Conservation (phyloP, 2,329 filamentous ascomycete genomes). For the Diaporthe eres region DNA sequence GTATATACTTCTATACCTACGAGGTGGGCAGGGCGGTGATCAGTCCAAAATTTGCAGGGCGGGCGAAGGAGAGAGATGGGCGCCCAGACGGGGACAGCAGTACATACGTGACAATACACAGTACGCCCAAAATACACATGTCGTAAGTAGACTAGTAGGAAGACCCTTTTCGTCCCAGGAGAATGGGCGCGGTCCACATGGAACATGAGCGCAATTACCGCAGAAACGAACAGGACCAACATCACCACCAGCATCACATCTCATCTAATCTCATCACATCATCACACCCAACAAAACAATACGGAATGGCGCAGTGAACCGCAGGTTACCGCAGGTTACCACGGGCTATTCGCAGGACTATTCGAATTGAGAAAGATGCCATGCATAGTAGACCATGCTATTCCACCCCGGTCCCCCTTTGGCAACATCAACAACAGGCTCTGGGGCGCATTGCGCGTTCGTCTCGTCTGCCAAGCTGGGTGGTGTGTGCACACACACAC, state of each 20-base stretch:
- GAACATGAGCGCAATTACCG: slow-evolving; percentile 27
- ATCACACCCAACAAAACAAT: slow-evolving; percentile 1
- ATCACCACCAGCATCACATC: slow-evolving; percentile 17
- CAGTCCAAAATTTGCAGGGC: slow-evolving; percentile 18
- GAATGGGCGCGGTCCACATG: slow-evolving; percentile 27
- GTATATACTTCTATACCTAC: background rate
- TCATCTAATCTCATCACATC: slow-evolving; percentile 29
- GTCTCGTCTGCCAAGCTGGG: slow-evolving; percentile 13
- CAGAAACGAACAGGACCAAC: slow-evolving; percentile 25
- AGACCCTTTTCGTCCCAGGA: slow-evolving; percentile 22
- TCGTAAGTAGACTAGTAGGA: slow-evolving; percentile 29
- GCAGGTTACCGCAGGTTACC: background rate
- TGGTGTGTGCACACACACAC: background rate
- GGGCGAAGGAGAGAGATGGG: slow-evolving; percentile 2
- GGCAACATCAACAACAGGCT: background rate
- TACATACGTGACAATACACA: background rate
- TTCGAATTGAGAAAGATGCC: background rate
- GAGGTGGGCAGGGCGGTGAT: background rate
- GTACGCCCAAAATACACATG: slow-evolving; percentile 9
- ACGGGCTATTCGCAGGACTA: background rate
- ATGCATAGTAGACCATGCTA: slow-evolving; percentile 17
- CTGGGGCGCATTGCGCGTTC: slow-evolving; percentile 9
- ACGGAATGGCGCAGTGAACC: slow-evolving; percentile 14
- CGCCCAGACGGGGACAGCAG: background rate
- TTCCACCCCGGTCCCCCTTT: background rate